Base-by-base conservation (phyloP, 805 yeast genomes). In the Myxozyma kluyveri region DNA sequence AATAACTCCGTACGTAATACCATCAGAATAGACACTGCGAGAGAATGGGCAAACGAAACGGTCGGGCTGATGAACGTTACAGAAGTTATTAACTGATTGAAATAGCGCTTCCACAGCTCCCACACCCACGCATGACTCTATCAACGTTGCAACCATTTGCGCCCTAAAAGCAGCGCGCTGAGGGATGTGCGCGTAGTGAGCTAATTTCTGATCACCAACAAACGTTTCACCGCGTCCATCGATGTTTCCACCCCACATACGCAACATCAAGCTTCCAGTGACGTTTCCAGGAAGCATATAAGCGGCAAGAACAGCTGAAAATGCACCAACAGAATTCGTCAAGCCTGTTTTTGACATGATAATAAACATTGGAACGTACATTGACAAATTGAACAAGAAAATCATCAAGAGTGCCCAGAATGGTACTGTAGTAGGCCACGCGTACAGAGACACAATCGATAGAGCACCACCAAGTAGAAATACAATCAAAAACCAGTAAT, bases 401-500 rank as follows among this genome's bases (percentile, higher is more conserved):
- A 83, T 81, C 52, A 83, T 74, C 52, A 81, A 71, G 21, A 83
- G 68, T 1, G 83, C 84, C 84, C 84, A 83, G 21, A 79, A 71
- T 0, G 86, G 84, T 1, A 83, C 76, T 43, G 78, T 77, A 61
- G 71, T 72, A 21, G 67, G 70, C 68, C 75, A 76, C 2, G 64
- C 67, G 41, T 69, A 62, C 39, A 75, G 63, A 29, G 71, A 64
- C 10, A 70, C 72, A 17, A 48, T 24, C 23, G 49, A 44, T 18
- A 43, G 37, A 2, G 37, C 65, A 47, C 64, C 74, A 66, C 75
- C 66, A 43, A 77, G 67, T 1, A 72, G 54, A 4, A 81, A 69
- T 22, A 82, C 71, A 7, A 71, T 56, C n/a, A 79, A 48, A 40
- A 77, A 84, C 87, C 88, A 83, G 82, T 83, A 81, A 58, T 81